Evolutionary conservation across 202 grass and related monocot genomes (phyloP).

Genomic region (Dendrocalamus latiflorus): DNA sequence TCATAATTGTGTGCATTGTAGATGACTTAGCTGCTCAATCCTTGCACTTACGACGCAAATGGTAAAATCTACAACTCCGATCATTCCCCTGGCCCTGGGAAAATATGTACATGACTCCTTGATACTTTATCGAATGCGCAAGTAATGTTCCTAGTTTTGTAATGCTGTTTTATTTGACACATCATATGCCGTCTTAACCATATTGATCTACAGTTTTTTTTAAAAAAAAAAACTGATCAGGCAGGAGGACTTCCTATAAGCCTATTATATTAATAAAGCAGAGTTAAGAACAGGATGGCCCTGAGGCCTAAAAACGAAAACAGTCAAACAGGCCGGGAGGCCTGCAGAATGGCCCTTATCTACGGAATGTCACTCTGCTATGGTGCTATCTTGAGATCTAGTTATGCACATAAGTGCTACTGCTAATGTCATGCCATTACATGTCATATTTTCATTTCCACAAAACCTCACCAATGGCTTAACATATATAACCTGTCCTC

Average conservation of each 20-base stretch:
- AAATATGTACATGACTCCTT: background rate
- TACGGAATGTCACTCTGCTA: background rate
- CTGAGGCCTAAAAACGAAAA: no score
- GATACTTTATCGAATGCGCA: background rate
- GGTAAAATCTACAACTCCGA: background rate
- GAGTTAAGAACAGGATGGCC: no score
- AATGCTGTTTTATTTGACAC: background rate
- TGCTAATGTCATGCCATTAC: background rate
- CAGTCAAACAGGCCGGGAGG: no score
- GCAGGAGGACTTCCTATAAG: no score
- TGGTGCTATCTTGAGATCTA: background rate
- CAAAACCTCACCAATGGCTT: background rate
- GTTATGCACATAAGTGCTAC: background rate
- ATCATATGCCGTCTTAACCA: background rate
- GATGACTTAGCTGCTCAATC: background rate
- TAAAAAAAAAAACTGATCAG: no score
- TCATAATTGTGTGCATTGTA: background rate
- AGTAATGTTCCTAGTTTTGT: background rate
- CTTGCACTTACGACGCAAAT: background rate
- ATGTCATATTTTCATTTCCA: background rate
- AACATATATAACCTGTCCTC: background rate
- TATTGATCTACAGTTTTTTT: background rate
- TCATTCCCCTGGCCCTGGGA: background rate
- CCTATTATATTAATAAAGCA: no score
- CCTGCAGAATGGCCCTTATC: background rate